These are phyloP conservation scores for Metarhizium robertsii DNA, from an alignment of 2,329 filamentous ascomycete species.

Conservation along the genomic window DNA sequence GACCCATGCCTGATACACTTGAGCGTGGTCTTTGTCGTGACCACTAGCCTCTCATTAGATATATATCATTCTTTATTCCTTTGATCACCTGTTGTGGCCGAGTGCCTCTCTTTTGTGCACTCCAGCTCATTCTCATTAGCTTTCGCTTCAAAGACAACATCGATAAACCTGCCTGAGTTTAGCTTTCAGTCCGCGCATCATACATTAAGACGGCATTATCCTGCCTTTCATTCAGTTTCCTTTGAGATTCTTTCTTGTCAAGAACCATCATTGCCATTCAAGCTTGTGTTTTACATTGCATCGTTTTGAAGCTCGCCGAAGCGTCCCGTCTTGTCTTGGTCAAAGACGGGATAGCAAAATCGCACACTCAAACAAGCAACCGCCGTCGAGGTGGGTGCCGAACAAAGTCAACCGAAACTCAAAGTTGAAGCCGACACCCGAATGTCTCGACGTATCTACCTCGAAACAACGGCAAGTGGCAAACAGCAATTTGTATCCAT, in stretches of 20 bases:
- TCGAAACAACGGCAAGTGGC: conserved; percentile 26
- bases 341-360: conserved; percentile 2
- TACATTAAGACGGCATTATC: conserved; percentile 1
- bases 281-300: background rate
- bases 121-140: background rate
- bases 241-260: background rate
- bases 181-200: background rate
- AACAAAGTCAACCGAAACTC: conserved; percentile 2
- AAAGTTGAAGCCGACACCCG: background rate
- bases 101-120: conserved; percentile 1
- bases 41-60: background rate
- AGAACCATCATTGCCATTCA: background rate
- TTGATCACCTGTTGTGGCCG: conserved; percentile 4
- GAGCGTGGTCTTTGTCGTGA: conserved; percentile 4
- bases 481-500: conserved; percentile 27
- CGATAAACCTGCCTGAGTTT: background rate
- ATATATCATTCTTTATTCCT: conserved; percentile 1
- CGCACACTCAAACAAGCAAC: background rate
- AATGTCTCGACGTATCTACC: conserved; percentile 28
- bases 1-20: conserved; percentile 6
- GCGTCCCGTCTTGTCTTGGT: conserved; percentile 2
- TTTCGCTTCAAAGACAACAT: background rate
- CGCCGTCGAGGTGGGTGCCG: conserved; percentile 12
- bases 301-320: background rate
- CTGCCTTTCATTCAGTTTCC: background rate